Base-by-base conservation (phyloP, 2,329 filamentous ascomycete species). In the Neonectria neomacrospora region DNA sequence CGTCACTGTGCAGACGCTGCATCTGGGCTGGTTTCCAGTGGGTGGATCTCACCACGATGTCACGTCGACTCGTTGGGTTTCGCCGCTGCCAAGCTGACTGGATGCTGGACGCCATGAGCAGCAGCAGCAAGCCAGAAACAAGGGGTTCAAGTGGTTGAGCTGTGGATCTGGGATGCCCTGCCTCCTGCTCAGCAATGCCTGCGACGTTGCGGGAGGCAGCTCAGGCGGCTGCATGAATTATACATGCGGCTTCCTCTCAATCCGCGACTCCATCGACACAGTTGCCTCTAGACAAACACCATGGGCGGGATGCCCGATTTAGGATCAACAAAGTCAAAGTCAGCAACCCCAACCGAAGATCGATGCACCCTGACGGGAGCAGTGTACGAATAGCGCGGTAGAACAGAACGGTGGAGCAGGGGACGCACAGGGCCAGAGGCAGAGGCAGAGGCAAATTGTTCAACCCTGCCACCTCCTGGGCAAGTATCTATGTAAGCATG, bases 31-130 rank as follows among this genome's bases (percentile, higher is more conserved):
- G 60, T 62, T 62, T 62, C 60, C 50, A 62, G 54, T 58, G 32
- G 48, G 60, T 62, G 60, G 60, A 52, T 26, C 39, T 42, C 14
- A 52, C 54, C 20, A 42, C 48, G 48, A 62, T 62, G 60, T 58
- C 54, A 50, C 48, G 42, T 20, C 4, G 37, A 41, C 37, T 41
- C 37, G 14, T 47, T 45, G 30, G 22, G 54, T 56, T 53, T 57
- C 59, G 41, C 37, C 16, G 50, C 12, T 50, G 48, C 54, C 48
- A 62, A 52, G 59, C 37, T 52, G 34, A 54, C 51, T 37, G 58
- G 58, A 32, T 34, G 45, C 44, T 47, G 30, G 50, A 54, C 42
- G 37, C 58, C 44, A 42, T 34, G 41, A 44, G 52, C 30, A 47
- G 26, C 39, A 30, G n/a, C n/a, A n/a, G n/a, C n/a, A n/a, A 23